Conservation (phyloP, 2,329 filamentous ascomycete species). For the Pyrenophora graminea region DNA sequence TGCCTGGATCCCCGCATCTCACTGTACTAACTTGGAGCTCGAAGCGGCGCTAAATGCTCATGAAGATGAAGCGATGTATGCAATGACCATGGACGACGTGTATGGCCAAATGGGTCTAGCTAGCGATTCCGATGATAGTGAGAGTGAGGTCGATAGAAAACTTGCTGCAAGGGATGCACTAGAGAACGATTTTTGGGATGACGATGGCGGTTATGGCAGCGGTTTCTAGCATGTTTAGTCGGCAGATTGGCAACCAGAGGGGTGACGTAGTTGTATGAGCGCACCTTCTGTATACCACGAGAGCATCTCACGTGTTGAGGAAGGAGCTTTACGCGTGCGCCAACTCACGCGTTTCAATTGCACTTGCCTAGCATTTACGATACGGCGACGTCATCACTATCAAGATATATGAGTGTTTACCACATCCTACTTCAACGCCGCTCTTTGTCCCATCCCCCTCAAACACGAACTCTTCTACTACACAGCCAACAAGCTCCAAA, state of each 20-base stretch:
- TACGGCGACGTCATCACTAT: constrained; percentile 4
- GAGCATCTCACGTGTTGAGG: not conserved
- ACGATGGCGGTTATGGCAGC: too few relatives aligned
- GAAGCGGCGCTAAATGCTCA: not conserved
- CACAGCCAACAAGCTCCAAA: constrained; percentile 2
- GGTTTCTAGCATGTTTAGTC: too few relatives aligned
- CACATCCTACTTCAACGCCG: not conserved
- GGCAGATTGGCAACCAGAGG: too few relatives aligned
- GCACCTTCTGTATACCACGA: not conserved
- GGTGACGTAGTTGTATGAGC: too few relatives aligned
- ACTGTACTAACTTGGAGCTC: not conserved
- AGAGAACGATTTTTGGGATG: too few relatives aligned
- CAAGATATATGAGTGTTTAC: not conserved
- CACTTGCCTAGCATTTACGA: not conserved
- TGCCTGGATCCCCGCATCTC: not conserved
- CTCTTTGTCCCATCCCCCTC: not conserved
- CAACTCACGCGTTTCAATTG: not conserved
- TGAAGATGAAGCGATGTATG: not conserved
- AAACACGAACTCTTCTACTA: not conserved
- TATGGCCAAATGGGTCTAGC: too few relatives aligned
- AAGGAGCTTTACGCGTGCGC: not conserved
- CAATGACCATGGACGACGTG: too few relatives aligned
- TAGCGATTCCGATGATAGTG: too few relatives aligned
- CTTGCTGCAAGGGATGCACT: too few relatives aligned
- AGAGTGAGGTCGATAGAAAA: too few relatives aligned